These are phyloP conservation scores for Brasilioporus rufonigricans DNA, from an alignment of 768 basidiomycete species.

Conservation along the genomic window DNA sequence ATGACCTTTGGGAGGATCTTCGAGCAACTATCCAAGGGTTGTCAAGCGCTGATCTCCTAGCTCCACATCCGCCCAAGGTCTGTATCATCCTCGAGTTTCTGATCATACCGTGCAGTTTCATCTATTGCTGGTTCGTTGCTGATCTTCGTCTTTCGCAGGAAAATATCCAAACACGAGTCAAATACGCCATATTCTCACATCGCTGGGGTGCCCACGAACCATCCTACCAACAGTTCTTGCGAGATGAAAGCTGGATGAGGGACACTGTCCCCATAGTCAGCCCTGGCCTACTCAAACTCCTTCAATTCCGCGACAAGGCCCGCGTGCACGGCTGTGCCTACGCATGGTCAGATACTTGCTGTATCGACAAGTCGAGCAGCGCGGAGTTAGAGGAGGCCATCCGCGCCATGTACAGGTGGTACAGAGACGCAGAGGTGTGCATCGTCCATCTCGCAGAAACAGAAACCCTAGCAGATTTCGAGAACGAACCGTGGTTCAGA, in stretches of 20 bases:
- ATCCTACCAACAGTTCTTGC: conserved; percentile 1
- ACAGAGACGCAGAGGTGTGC: conserved; percentile 6
- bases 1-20: conserved; percentile 11
- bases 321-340: conserved; percentile 5
- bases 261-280: not conserved
- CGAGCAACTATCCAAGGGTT: not conserved
- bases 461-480: conserved; percentile 1
- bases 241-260: not conserved
- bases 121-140: not conserved
- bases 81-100: not conserved
- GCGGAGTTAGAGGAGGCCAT: conserved; percentile 14
- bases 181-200: conserved; percentile 15
- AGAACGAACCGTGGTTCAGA: conserved; percentile 10
- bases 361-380: conserved; percentile 15
- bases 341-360: conserved; percentile 15
- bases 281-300: conserved; percentile 4
- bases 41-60: conserved; percentile 2
- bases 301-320: conserved; percentile 7
- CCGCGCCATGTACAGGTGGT: conserved; percentile 10
- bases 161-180: not conserved
- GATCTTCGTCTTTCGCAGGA: conserved; percentile 1
- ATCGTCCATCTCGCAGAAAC: conserved; percentile 8
- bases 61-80: conserved; percentile 7
- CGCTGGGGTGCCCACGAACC: conserved; percentile 13
- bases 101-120: not conserved